A percentile compares a stretch with the other conserved stretches of the same genome.
These are phyloP conservation scores for Cryphonectria carpinicola DNA, from an alignment of 2,329 filamentous ascomycete species.

Conservation along the genomic window DNA sequence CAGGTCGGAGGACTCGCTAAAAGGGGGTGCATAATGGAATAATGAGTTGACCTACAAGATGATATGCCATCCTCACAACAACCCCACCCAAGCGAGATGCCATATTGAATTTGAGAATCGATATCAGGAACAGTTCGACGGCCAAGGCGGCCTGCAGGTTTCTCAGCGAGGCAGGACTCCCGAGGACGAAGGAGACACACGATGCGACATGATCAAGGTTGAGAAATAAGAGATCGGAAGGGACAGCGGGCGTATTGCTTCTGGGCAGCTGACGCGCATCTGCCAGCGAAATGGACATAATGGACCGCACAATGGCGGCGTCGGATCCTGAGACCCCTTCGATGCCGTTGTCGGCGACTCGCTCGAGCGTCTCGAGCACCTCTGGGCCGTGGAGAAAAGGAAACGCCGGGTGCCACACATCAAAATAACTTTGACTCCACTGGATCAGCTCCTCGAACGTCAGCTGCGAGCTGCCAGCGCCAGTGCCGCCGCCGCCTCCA, in stretches of 20 bases:
- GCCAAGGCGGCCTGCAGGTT: constrained; percentile 55
- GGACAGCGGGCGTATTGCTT: constrained; percentile 45
- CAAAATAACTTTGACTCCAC: constrained; percentile 58
- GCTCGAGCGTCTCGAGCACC: constrained; percentile 51
- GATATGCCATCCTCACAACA: constrained; percentile 58
- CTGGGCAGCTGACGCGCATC: constrained; percentile 54
- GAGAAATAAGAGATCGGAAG: constrained; percentile 49
- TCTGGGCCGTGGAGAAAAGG: constrained; percentile 60
- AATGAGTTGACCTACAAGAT: constrained; percentile 39
- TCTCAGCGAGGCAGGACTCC: constrained; percentile 50
- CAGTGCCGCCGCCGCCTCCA: constrained; percentile 6
- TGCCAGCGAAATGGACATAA: constrained; percentile 57
- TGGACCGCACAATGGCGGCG: constrained; percentile 36
- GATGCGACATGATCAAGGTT: constrained; percentile 54
- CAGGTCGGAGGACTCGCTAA: background rate
- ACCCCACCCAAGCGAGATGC: constrained; percentile 60
- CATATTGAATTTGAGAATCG: constrained; percentile 59
- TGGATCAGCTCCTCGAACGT: constrained; percentile 53
- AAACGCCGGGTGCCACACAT: constrained; percentile 61
- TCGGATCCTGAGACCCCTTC: constrained; percentile 33
- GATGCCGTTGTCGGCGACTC: constrained; percentile 43
- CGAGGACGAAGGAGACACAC: constrained; percentile 51
- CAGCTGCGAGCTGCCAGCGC: constrained; percentile 27
- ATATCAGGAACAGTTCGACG: constrained; percentile 59
- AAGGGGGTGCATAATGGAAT: background rate